These are phyloP conservation scores for Ascochyta rabiei DNA, from an alignment of 2,329 filamentous ascomycete species.

Conservation along the genomic window DNA sequence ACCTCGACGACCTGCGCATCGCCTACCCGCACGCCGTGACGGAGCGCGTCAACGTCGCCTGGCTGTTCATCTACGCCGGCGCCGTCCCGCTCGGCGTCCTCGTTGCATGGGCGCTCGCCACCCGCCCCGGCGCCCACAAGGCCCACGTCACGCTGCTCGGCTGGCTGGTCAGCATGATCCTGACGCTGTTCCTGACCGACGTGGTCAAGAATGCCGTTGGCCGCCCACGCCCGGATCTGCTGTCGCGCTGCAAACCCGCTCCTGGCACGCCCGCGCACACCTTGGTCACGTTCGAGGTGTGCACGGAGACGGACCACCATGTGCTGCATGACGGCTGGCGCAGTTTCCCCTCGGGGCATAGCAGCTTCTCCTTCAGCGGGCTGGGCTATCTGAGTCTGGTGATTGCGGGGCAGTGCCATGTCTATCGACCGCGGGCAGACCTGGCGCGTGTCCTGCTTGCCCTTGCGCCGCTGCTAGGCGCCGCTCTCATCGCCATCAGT, in stretches of 20 bases:
- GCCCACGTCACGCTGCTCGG: conserved; percentile 85
- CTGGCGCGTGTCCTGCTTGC: conserved; percentile 62
- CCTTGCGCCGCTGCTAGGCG: conserved; percentile 62
- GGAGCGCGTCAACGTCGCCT: conserved; percentile 79
- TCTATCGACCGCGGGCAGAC: conserved; percentile 64
- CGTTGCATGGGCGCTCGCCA: conserved; percentile 66
- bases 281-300: conserved; percentile 69
- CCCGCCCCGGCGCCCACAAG: conserved; percentile 73
- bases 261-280: conserved; percentile 61
- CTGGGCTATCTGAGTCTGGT: conserved; percentile 76
- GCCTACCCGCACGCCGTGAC: conserved; percentile 84
- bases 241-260: conserved; percentile 82
- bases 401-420: conserved; percentile 68
- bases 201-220: conserved; percentile 85
- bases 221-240: conserved; percentile 81
- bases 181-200: conserved; percentile 85
- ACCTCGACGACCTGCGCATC: conserved; percentile 80
- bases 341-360: conserved; percentile 81
- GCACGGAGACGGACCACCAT: conserved; percentile 73
- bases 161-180: conserved; percentile 72
- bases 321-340: conserved; percentile 82
- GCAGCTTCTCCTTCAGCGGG: conserved; percentile 78
- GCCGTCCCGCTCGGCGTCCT: conserved; percentile 73
- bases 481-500: conserved; percentile 65
- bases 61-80: conserved; percentile 81